Evolutionary conservation across 75 land plant species (phyloP), one percentile per base, ranked within the genome.

Genomic region (Pinus taeda): DNA sequence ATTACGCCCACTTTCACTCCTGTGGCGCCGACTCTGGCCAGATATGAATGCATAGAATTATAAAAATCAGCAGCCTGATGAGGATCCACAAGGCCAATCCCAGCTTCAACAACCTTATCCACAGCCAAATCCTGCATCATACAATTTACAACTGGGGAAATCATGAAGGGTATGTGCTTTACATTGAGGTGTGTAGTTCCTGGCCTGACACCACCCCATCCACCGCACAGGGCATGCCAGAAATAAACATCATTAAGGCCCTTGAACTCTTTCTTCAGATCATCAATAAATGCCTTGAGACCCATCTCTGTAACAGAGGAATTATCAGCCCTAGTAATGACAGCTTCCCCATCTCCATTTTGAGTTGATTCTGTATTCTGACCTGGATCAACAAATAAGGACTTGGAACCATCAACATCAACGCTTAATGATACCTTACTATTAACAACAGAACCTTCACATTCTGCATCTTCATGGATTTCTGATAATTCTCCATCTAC

Each of bases 1-100:
- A 90, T 85, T 20, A 88, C 93, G 77, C 88, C 93, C 13, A 88
- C 83, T 79, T 90, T 90, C 8, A 90, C 88, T 26, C 93, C 93
- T 5, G 87, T 85, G 29, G 88, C 59, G 3, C 93, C 90, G 9
- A 57, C 58, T 6, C 73, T 37, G n/a, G 90, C 71, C 29, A 90
- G 90, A 74, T 82, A 77, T 3, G 90, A 83, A 55, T 91, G 87
- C 84, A 88, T 81, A 3, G 86, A 82, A 49, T 49, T 49, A 49
- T 49, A 49, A 49, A 88, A 83, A 21, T 86, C 84, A 17, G 42
- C 71, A 18, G 86, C 86, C 60, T 91, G 79, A 55, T 74, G 58
- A 4, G 87, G 88, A 74, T 79, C 81, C 18, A 86, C 90, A 14
- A 86, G 83, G 2, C 90, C 93, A 53, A 88, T 78, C 3, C 87